Percentiles rank a stretch among this genome's conserved stretches.
These are phyloP conservation scores for Cercospora berteroae DNA, from an alignment of 2,329 filamentous ascomycete species.

Conservation along the genomic window DNA sequence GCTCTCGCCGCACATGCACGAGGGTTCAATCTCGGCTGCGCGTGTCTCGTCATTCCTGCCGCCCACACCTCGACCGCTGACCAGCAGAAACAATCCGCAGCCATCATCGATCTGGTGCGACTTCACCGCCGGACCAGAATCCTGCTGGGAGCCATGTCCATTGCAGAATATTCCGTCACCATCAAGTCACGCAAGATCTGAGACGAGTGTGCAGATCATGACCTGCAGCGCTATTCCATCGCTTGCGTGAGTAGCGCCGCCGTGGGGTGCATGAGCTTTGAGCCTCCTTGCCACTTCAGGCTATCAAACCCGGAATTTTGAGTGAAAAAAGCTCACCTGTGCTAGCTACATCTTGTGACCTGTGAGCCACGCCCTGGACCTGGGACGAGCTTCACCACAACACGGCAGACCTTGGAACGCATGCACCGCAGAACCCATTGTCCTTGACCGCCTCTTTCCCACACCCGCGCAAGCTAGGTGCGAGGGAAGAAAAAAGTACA, in stretches of 20 bases:
- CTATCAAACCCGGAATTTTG: constrained; percentile 1
- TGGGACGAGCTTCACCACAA: neutral
- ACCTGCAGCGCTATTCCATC: constrained; percentile 6
- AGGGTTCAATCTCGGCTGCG: constrained; percentile 6
- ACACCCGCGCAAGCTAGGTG: neutral
- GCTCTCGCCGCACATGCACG: constrained; percentile 7
- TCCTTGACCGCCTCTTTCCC: constrained; percentile 7
- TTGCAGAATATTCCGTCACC: neutral
- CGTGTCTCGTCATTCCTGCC: neutral
- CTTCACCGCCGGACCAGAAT: neutral
- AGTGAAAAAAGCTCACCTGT: constrained; percentile 4
- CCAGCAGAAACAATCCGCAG: neutral
- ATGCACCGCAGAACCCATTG: neutral
- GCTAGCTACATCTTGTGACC: constrained; percentile 11
- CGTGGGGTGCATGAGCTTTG: constrained; percentile 17
- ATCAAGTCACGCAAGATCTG: neutral
- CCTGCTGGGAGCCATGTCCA: neutral
- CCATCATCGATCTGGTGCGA: neutral
- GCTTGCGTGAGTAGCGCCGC: constrained; percentile 9
- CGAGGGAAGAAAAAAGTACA: neutral
- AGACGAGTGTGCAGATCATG: constrained; percentile 2
- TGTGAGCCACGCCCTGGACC: neutral
- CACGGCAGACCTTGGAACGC: neutral
- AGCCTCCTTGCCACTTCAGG: constrained; percentile 12
- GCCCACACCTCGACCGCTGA: neutral